These are phyloP conservation scores for Emmonsiellopsis sp. DNA, from an alignment of 2,329 filamentous ascomycete species.

Conservation along the genomic window DNA sequence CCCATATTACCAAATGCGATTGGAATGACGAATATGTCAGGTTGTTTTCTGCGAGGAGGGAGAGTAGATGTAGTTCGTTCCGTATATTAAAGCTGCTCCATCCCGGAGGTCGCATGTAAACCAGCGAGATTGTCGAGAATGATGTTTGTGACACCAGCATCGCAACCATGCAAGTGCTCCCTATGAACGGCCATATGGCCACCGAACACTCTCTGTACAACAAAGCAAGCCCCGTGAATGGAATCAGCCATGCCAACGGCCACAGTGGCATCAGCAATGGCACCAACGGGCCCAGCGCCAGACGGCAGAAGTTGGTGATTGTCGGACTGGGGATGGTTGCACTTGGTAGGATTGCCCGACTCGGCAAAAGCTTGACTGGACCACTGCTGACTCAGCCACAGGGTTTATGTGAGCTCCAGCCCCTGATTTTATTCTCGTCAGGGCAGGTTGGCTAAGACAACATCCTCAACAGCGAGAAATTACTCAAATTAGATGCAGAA, in stretches of 20 bases:
- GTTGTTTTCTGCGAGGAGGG: background rate
- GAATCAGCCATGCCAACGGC: slow-evolving; percentile 17
- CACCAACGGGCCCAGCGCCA: background rate
- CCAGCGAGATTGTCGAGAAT: background rate
- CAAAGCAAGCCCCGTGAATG: slow-evolving; percentile 15
- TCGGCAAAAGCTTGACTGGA: background rate
- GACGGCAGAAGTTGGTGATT: slow-evolving; percentile 50
- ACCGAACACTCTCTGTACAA: slow-evolving; percentile 8
- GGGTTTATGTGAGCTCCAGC: background rate
- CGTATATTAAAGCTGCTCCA: background rate
- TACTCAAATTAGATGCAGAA: slow-evolving; percentile 74
- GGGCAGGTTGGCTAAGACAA: too few relatives aligned
- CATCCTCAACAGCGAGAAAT: slow-evolving; percentile 59
- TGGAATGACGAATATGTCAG: background rate
- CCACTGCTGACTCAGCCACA: background rate
- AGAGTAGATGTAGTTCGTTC: background rate
- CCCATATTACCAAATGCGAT: background rate
- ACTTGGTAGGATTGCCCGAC: slow-evolving; percentile 59
- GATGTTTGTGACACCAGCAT: background rate
- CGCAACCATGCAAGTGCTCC: background rate
- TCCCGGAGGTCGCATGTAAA: background rate
- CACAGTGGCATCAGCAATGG: slow-evolving; percentile 5
- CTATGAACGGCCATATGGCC: slow-evolving; percentile 16
- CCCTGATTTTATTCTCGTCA: background rate
- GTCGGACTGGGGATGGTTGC: slow-evolving; percentile 90